Conservation (phyloP, 2,329 filamentous ascomycete species). For the Rutstroemia sp. region DNA sequence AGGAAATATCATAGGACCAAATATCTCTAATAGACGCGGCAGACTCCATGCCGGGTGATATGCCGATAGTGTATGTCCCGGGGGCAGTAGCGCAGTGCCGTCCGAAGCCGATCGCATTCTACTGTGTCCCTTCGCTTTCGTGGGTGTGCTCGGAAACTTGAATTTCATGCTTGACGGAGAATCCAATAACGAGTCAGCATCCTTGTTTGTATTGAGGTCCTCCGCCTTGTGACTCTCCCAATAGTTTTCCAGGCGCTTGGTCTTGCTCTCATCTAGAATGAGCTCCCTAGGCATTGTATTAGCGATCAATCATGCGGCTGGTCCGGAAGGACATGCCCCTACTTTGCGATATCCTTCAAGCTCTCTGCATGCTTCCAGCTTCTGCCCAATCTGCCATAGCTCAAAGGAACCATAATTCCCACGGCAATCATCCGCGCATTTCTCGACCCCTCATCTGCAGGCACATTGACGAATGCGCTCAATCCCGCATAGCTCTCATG, state of each 20-base stretch:
- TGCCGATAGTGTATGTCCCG: constrained; percentile 60
- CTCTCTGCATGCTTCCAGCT: constrained; percentile 81
- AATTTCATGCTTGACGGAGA: constrained; percentile 38
- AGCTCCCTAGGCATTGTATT: constrained; percentile 41
- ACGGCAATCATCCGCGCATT: constrained; percentile 92
- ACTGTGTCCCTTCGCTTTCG: constrained; percentile 36
- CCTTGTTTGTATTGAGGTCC: constrained; percentile 12
- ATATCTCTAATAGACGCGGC: constrained; percentile 66
- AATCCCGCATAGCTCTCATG: constrained; percentile 78
- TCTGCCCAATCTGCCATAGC: constrained; percentile 75
- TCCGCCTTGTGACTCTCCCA: constrained; percentile 58
- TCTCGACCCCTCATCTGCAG: constrained; percentile 69
- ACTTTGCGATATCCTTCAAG: constrained; percentile 69
- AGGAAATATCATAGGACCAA: constrained; percentile 88
- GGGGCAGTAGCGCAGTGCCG: constrained; percentile 48
- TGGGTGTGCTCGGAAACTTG: constrained; percentile 30
- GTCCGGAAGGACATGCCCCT: constrained; percentile 15
- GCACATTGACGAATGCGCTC: constrained; percentile 83
- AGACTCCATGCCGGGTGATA: constrained; percentile 86
- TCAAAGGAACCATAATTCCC: constrained; percentile 78
- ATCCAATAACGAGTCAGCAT: constrained; percentile 25
- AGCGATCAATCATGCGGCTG: constrained; percentile 13
- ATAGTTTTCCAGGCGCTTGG: constrained; percentile 63
- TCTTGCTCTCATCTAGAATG: constrained; percentile 57
- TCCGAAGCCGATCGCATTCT: constrained; percentile 56